A percentile compares a stretch with the other conserved stretches of the same genome.
phyloP scores from a whole-genome alignment of 257 asterid species.

The Plantago elongata region DNA sequence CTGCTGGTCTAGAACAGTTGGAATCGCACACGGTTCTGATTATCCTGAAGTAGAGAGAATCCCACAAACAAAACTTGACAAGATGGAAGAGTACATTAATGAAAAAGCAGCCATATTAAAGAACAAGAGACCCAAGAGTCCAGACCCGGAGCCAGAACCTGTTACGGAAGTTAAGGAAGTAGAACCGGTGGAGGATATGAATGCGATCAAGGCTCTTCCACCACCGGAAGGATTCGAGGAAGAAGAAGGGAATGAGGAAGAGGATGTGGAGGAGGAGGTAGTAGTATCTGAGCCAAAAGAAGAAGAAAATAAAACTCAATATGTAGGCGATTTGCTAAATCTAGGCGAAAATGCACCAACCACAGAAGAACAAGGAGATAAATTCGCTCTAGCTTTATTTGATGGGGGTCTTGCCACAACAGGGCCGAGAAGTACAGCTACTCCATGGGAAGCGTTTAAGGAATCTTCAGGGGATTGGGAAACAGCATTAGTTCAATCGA shows the following conservation, averaged over 20 bases:
- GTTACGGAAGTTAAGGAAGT: conserved; percentile 15
- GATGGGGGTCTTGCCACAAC: conserved; percentile 42
- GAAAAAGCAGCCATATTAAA: conserved; percentile 45
- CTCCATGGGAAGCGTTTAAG: conserved; percentile 87
- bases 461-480: conserved; percentile 81
- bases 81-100: conserved; percentile 74
- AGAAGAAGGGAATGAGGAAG: conserved; percentile 26
- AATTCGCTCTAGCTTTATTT: conserved; percentile 70
- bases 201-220: conserved; percentile 67
- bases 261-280: conserved; percentile 15
- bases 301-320: conserved; percentile 31
- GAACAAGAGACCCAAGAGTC: conserved; percentile 18
- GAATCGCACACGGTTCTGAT: conserved; percentile 62
- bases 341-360: conserved; percentile 51
- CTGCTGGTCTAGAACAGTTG: conserved; percentile 60
- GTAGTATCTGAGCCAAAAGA: conserved; percentile 23
- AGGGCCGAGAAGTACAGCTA: conserved; percentile 22
- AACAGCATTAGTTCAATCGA: conserved; percentile 57
- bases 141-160: conserved; percentile 28
- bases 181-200: conserved; percentile 54
- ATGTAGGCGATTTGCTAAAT: conserved; percentile 67
- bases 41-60: conserved; percentile 82
- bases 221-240: conserved; percentile 49
- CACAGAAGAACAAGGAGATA: conserved; percentile 57
- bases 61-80: conserved; percentile 66